Evolutionary conservation across 345 rosid genomes (phyloP).

Genomic region (Populus alba): DNA sequence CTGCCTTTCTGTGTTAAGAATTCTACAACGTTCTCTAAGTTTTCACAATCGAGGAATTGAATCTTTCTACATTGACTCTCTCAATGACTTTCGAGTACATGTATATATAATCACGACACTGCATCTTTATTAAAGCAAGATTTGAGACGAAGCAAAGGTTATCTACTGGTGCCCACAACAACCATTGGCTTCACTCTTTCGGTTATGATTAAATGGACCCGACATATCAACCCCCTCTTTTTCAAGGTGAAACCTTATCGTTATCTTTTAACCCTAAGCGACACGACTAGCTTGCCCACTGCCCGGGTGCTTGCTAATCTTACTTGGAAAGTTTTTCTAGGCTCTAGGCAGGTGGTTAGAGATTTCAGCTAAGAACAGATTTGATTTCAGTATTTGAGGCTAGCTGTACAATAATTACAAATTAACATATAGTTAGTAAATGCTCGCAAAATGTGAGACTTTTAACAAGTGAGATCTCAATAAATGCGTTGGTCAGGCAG

Average conservation of each 20-base stretch:
- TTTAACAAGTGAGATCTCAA: background rate
- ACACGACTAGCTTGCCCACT: background rate
- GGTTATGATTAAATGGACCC: constrained; percentile 25
- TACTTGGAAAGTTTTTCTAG: background rate
- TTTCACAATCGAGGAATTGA: background rate
- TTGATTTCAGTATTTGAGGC: background rate
- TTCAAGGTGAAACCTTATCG: background rate
- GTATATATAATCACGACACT: too few relatives aligned
- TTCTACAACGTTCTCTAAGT: background rate
- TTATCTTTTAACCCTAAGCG: background rate
- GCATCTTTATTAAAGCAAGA: background rate
- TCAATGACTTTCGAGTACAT: background rate
- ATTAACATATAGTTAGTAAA: background rate
- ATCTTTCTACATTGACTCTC: background rate
- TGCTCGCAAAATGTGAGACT: background rate
- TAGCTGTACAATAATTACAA: background rate
- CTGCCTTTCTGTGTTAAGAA: too few relatives aligned
- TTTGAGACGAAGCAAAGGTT: background rate
- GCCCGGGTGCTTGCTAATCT: background rate
- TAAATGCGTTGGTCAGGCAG: background rate
- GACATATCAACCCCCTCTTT: background rate
- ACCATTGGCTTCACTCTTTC: background rate
- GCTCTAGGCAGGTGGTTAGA: background rate
- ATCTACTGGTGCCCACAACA: background rate
- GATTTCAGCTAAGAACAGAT: background rate